These are phyloP conservation scores for Grosmannia clavigera DNA, from an alignment of 2,329 filamentous ascomycete species.

Conservation along the genomic window DNA sequence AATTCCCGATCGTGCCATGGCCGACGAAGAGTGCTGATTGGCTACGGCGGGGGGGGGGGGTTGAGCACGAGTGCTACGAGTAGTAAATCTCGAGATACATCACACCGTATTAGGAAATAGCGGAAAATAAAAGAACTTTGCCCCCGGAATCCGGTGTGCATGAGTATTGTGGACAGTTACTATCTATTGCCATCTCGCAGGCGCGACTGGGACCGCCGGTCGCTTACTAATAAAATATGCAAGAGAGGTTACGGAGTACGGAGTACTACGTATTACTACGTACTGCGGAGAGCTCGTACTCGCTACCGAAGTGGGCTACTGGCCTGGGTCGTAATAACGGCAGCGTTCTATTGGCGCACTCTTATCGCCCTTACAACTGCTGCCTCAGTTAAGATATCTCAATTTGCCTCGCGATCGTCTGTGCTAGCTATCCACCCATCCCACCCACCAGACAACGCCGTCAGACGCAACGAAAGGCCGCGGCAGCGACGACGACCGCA, in stretches of 20 bases:
- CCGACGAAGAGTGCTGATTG: not conserved
- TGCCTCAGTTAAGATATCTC: not conserved
- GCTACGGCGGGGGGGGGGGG: not conserved
- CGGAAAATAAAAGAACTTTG: too few species aligned
- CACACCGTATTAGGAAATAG: too few species aligned
- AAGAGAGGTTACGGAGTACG: too few species aligned
- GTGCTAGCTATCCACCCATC: not conserved
- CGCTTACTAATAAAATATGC: too few species aligned
- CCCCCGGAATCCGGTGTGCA: too few species aligned
- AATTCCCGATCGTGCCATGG: not conserved
- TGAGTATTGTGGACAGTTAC: too few species aligned
- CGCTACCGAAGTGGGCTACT: too few species aligned
- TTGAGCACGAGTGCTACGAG: too few species aligned
- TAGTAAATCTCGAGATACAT: too few species aligned
- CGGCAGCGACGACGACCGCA: not conserved
- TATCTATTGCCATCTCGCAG: too few species aligned
- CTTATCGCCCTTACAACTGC: not conserved
- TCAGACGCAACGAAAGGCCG: not conserved
- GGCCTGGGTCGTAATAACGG: not conserved
- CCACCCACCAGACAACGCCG: not conserved
- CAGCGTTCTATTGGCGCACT: not conserved
- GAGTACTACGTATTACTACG: too few species aligned
- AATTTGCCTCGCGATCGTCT: not conserved
- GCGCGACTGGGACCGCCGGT: too few species aligned
- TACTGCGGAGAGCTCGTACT: not conserved